Conservation (phyloP, 495 filamentous ascomycete genomes). For the Astrothelium subdiscretum region DNA sequence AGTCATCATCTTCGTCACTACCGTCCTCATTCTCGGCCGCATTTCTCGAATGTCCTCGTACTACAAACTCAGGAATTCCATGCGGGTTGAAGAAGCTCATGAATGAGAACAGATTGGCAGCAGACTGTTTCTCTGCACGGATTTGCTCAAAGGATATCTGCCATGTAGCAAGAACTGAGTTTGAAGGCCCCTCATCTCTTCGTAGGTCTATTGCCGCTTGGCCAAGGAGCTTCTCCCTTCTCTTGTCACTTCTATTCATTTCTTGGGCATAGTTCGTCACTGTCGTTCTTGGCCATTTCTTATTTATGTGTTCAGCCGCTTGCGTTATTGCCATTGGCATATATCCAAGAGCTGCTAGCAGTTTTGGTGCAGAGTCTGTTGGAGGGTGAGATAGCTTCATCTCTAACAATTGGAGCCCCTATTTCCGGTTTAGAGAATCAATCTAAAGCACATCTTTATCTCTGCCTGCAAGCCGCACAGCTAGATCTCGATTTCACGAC, state of each 20-base stretch:
- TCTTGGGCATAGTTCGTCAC: slow-evolving; percentile 6
- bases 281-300: background rate
- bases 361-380: background rate
- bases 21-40: slow-evolving; percentile 6
- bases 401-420: background rate
- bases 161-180: slow-evolving; percentile 36
- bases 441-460: background rate
- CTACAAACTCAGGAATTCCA: slow-evolving; percentile 19
- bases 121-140: slow-evolving; percentile 9
- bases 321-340: slow-evolving; percentile 12
- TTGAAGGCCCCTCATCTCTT: slow-evolving; percentile 4
- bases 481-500: background rate
- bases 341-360: slow-evolving; percentile 4
- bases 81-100: slow-evolving; percentile 26
- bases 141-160: slow-evolving; percentile 39
- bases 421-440: background rate
- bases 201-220: slow-evolving; percentile 2
- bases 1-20: slow-evolving; percentile 5
- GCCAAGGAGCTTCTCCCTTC: slow-evolving; percentile 2
- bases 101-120: slow-evolving; percentile 21
- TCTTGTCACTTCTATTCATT: slow-evolving; percentile 3
- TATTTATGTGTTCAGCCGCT: slow-evolving; percentile 9
- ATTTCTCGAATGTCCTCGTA: slow-evolving; percentile 3
- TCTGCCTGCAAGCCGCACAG: background rate
- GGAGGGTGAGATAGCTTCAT: background rate